These are phyloP conservation scores for Arabidopsis lyrata DNA, from an alignment of 441 rosid species.

Conservation along the genomic window DNA sequence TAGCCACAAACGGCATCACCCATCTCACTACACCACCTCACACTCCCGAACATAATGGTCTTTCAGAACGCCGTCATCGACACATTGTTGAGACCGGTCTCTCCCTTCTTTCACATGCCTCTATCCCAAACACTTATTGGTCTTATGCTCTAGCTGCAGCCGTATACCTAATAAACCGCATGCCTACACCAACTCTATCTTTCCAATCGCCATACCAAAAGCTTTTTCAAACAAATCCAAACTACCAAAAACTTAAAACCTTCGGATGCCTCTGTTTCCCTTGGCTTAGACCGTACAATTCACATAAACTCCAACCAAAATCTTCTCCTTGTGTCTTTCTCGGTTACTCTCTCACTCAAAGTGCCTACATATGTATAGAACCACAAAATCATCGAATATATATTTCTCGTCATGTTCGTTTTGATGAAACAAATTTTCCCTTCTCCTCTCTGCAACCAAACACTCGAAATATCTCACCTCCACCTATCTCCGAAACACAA, in stretches of 20 bases:
- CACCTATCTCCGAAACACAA: too few species aligned
- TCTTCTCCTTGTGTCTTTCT: background rate
- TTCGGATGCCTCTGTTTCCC: background rate
- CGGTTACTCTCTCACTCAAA: background rate
- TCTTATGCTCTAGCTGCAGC: background rate
- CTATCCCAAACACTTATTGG: background rate
- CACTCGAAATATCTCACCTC: too few species aligned
- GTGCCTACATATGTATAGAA: background rate
- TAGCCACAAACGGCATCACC: too few species aligned
- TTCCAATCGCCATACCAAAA: background rate
- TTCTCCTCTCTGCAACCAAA: too few species aligned
- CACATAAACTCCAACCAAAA: background rate
- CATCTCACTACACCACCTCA: too few species aligned
- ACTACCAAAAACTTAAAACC: too few species aligned
- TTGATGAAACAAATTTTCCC: too few species aligned
- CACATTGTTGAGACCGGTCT: too few species aligned
- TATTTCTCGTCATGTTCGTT: too few species aligned
- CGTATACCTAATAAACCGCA: fast-evolving
- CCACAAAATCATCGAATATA: background rate
- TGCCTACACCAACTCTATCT: background rate
- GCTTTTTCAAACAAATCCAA: fast-evolving
- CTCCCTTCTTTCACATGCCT: too few species aligned
- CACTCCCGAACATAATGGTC: too few species aligned
- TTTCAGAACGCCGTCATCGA: too few species aligned
- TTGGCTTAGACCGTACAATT: background rate